Base-by-base conservation (phyloP, 2,329 filamentous ascomycete genomes). In the Arthrobotrys pseudoclavata region DNA sequence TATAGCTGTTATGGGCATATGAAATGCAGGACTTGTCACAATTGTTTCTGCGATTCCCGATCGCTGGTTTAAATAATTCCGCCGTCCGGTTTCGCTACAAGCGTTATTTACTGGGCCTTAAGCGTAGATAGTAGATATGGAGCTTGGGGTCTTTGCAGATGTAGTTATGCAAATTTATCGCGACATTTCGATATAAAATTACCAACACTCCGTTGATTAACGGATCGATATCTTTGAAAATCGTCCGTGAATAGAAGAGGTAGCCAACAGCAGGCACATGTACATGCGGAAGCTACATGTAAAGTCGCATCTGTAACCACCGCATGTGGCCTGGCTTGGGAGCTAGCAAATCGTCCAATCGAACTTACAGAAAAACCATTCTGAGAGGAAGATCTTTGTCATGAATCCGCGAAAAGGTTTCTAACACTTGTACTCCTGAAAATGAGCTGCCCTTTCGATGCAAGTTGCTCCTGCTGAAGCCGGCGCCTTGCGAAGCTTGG, bases 1-100 rank as follows among this genome's bases (percentile, higher is more conserved):
- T 72, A 64, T 53, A 53, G 34, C 29, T 24, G 37, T 42, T 48
- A 72, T 48, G 37, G 52, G 40, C 31, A 50, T 37, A 72, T 48
- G 50, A 63, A 40, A 31, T 66, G 69, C 69, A 72, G 47, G 69
- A 72, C 60, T 57, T 60, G 29, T 72, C 69, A 72, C 69, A 72
- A 40, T 53, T 31, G 22, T 50, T 22, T 55, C 37, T 63, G 13
- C 13, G 18, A 45, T 57, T 45, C 26, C 68, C 60, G 69, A 72
- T 64, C 69, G 52, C 60, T 62, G 31, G 48, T 18, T 31, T 24
- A 52, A 45, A 64, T 20, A 47, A 50, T 55, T 61, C 24, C 26
- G 40, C 55, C 55, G 55, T 60, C 55, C 55, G 34, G 31, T 20
- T 60, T 60, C 55, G 55, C 55, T 20, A 60, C 34, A 42, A 15